Evolutionary conservation across 2,329 filamentous ascomycete genomes (phyloP).

Genomic region (Esteya vermicola): DNA sequence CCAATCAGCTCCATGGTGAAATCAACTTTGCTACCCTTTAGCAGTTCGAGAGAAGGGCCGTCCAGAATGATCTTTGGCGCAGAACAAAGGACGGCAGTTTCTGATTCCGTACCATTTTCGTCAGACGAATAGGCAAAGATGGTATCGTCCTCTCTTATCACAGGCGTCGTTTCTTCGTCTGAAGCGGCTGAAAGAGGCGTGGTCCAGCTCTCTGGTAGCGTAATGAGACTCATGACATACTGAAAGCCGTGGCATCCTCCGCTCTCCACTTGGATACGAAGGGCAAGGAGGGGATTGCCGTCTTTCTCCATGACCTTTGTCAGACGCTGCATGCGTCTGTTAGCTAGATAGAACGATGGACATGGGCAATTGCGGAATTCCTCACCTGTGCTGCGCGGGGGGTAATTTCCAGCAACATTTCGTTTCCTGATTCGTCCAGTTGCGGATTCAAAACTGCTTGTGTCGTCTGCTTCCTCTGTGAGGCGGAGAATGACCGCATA

Average conservation of each 20-base stretch:
- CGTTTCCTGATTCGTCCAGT: constrained; percentile 69
- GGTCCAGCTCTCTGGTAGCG: constrained; percentile 29
- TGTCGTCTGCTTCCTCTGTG: constrained; percentile 25
- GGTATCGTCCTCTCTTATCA: constrained; percentile 62
- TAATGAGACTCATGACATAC: constrained; percentile 81
- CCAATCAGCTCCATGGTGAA: constrained; percentile 90
- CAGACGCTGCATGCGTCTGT: constrained; percentile 39
- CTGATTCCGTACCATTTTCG: constrained; percentile 22
- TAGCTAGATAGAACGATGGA: neutral
- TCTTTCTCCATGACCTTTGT: constrained; percentile 61
- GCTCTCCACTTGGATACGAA: constrained; percentile 85
- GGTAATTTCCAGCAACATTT: constrained; percentile 73
- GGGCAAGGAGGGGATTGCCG: constrained; percentile 61
- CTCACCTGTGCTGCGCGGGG: constrained; percentile 64
- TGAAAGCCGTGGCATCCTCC: constrained; percentile 98
- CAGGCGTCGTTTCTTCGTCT: constrained; percentile 15
- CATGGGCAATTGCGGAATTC: constrained; percentile 1
- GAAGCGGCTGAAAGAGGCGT: constrained; percentile 9
- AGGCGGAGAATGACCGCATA: constrained; percentile 23
- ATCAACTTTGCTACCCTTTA: constrained; percentile 90
- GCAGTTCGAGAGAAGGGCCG: constrained; percentile 67
- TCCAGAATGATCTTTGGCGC: constrained; percentile 79
- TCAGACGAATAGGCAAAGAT: constrained; percentile 60
- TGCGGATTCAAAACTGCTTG: constrained; percentile 54
- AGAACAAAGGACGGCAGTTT: constrained; percentile 14